Evolutionary conservation across 495 filamentous ascomycete species (phyloP).

Genomic region (Lasiosphaeria miniovina): DNA sequence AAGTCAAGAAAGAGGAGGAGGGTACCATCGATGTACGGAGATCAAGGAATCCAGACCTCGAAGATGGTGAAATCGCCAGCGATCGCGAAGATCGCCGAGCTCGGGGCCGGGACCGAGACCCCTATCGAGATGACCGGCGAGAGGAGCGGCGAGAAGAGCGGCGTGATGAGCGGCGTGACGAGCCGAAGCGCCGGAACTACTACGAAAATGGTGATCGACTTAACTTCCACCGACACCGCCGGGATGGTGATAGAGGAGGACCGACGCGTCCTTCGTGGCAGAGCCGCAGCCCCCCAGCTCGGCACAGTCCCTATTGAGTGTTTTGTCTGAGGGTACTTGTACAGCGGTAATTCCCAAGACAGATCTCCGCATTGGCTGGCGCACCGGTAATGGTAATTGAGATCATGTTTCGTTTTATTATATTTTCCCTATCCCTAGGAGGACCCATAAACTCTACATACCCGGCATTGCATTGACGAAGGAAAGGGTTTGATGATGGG

Average conservation of each 20-base stretch:
- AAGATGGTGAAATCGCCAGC: conserved; percentile 36
- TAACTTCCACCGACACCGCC: conserved; percentile 34
- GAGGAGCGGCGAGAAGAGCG: conserved; percentile 29
- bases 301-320: conserved; percentile 29
- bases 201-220: conserved; percentile 35
- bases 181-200: conserved; percentile 29
- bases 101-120: conserved; percentile 20
- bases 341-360: not conserved
- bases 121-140: conserved; percentile 34
- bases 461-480: conserved; percentile 27
- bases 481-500: conserved; percentile 3
- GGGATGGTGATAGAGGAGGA: conserved; percentile 24
- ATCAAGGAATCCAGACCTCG: conserved; percentile 26
- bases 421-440: conserved; percentile 8
- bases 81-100: conserved; percentile 30
- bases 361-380: conserved; percentile 21
- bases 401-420: conserved; percentile 5
- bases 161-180: conserved; percentile 35
- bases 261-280: conserved; percentile 31
- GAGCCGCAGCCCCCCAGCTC: conserved; percentile 30
- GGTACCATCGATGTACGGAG: conserved; percentile 15
- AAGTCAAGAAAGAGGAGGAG: conserved; percentile 24
- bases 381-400: conserved; percentile 11
- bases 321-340: not conserved
- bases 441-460: conserved; percentile 25